A percentile compares a stretch with the other conserved stretches of the same genome.
Conservation (phyloP, 352 stramenopile genomes). For the Phytophthora niederhauseri region DNA sequence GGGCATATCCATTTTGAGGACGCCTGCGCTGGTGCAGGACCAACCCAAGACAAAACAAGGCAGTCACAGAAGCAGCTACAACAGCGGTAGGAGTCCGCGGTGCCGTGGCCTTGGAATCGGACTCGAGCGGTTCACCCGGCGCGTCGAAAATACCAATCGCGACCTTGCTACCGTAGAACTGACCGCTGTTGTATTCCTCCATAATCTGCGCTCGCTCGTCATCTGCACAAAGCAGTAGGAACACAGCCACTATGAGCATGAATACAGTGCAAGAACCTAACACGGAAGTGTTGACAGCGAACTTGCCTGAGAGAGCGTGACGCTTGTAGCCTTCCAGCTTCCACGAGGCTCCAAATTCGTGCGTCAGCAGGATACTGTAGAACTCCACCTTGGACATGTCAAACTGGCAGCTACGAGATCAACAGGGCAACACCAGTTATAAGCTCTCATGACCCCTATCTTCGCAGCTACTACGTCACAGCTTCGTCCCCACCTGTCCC, state of each 20-base stretch:
- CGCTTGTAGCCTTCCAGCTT: conserved; percentile 64
- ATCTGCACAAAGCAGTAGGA: conserved; percentile 29
- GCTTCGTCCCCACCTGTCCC: conserved; percentile 15
- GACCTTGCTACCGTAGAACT: conserved; percentile 70
- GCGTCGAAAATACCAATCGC: conserved; percentile 68
- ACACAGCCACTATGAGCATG: background rate
- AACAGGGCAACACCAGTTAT: background rate
- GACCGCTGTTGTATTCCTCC: conserved; percentile 54
- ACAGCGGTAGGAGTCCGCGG: conserved; percentile 41
- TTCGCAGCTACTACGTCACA: background rate
- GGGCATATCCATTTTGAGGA: conserved; percentile 68
- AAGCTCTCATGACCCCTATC: background rate
- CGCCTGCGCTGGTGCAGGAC: conserved; percentile 62
- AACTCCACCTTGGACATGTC: conserved; percentile 66
- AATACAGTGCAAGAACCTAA: background rate
- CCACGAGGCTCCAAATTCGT: conserved; percentile 40
- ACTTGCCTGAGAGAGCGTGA: conserved; percentile 54
- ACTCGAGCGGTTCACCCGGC: conserved; percentile 42
- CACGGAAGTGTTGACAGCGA: background rate
- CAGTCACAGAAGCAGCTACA: conserved; percentile 51
- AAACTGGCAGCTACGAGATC: conserved; percentile 52
- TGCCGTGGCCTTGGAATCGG: conserved; percentile 38
- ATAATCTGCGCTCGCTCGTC: conserved; percentile 61
- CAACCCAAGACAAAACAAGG: conserved; percentile 51
- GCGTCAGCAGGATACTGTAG: conserved; percentile 66